Base-by-base conservation (phyloP, 1,139 yeast genomes). In the Geotrichum armillariae region DNA sequence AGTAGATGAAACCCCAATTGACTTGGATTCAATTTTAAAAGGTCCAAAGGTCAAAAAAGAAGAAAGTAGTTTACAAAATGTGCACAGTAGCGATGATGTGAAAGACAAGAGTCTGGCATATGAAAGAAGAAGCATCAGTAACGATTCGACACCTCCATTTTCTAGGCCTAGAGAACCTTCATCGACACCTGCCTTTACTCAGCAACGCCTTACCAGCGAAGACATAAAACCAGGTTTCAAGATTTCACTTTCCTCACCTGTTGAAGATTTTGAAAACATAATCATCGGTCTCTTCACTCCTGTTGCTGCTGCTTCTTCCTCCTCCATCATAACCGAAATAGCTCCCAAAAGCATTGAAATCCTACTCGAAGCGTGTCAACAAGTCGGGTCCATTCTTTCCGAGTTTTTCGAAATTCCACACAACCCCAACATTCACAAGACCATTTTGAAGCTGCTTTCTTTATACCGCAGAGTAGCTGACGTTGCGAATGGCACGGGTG, bases 141-240 rank as follows among this genome's bases (percentile, higher is more conserved):
- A n/a, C n/a, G 52, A 48, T 20, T 40, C 58, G 34, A 25, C 29
- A 25, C 29, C n/a, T n/a, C n/a, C n/a, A n/a, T n/a, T n/a, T n/a
- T n/a, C n/a, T n/a, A n/a, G n/a, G n/a, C n/a, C n/a, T n/a, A n/a
- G n/a, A n/a, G n/a, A n/a, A n/a, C n/a, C n/a, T n/a, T n/a, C n/a
- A n/a, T n/a, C n/a, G n/a, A n/a, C n/a, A n/a, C n/a, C n/a, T n/a
- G n/a, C n/a, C n/a, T n/a, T n/a, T n/a, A n/a, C n/a, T n/a, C n/a
- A n/a, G n/a, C n/a, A n/a, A n/a, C n/a, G n/a, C n/a, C n/a, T n/a
- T n/a, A n/a, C n/a, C n/a, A n/a, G n/a, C n/a, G n/a, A 25, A 25
- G 29, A 25, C 6, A 25, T 25, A 7, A 7, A 6, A 25, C 29
- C 29, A 7, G 29, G 11, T 25, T 25, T 25, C 29, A 25, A 25